A percentile compares a stretch with the other conserved stretches of the same genome.
Conservation (phyloP, 164 flowering plant species). For the Nymphaea thermarum region DNA sequence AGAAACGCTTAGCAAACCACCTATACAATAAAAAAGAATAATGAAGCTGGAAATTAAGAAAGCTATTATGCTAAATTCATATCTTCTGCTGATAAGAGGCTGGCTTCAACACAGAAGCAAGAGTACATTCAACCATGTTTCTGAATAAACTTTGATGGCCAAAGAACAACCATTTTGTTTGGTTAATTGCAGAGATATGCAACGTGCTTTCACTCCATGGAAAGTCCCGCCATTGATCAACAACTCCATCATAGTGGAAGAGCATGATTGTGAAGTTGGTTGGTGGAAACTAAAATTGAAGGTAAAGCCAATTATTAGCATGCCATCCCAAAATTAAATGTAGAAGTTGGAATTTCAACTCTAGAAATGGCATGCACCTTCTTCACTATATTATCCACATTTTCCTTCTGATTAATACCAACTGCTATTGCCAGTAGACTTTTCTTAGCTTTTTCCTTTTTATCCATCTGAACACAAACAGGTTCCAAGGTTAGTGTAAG, state of each 20-base stretch:
- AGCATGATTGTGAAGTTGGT: conserved; percentile 17
- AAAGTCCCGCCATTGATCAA: conserved; percentile 23
- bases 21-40: conserved; percentile 19
- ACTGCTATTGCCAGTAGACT: conserved; percentile 20
- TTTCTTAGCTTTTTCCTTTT: background rate
- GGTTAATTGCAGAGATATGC: conserved; percentile 21
- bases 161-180: conserved; percentile 18
- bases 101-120: too few species aligned
- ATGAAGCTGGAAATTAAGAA: too few species aligned
- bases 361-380: conserved; percentile 11
- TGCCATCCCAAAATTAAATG: too few species aligned
- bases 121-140: too few species aligned
- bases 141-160: too few species aligned
- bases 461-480: background rate
- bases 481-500: too few species aligned
- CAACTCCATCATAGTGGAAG: conserved; percentile 25
- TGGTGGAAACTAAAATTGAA: conserved; percentile 21
- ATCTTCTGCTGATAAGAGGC: too few species aligned
- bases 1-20: conserved; percentile 95
- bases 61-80: too few species aligned
- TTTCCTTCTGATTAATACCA: conserved; percentile 22
- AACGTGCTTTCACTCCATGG: conserved; percentile 18
- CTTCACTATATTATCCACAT: conserved; percentile 16
- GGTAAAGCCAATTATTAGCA: background rate
- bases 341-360: too few species aligned